Percentiles rank a stretch among this genome's conserved stretches.
phyloP scores from a whole-genome alignment of 192 early-diverging fungal species.

The Helicostylum pulchrum region DNA sequence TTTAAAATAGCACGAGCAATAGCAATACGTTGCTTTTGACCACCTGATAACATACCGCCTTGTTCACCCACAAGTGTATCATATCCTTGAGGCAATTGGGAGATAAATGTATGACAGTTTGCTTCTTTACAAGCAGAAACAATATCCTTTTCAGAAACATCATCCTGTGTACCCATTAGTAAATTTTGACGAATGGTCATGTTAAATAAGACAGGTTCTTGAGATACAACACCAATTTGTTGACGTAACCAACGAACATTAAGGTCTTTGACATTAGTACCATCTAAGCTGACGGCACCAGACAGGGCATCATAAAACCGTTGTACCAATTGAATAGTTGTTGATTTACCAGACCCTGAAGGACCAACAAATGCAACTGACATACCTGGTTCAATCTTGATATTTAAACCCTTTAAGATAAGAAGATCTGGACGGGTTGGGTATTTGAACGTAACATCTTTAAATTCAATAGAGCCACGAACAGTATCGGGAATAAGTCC shows the following conservation, averaged over 20 bases:
- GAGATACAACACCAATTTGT: slow-evolving; percentile 84
- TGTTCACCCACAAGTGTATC: slow-evolving; percentile 81
- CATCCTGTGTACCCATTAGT: slow-evolving; percentile 52
- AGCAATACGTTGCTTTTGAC: slow-evolving; percentile 95
- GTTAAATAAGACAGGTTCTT: slow-evolving; percentile 88
- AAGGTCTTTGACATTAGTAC: slow-evolving; percentile 63
- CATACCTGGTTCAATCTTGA: slow-evolving; percentile 68
- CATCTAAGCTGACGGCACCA: slow-evolving; percentile 69
- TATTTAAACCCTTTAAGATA: slow-evolving; percentile 66
- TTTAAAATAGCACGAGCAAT: slow-evolving; percentile 90
- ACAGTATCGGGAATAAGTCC: slow-evolving; percentile 47
- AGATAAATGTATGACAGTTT: slow-evolving; percentile 81
- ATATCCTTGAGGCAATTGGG: slow-evolving; percentile 75
- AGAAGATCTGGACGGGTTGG: slow-evolving; percentile 78
- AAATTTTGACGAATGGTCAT: slow-evolving; percentile 77
- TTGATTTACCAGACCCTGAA: slow-evolving; percentile 84
- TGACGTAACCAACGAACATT: slow-evolving; percentile 79
- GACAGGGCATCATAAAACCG: slow-evolving; percentile 70
- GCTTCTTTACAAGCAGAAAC: slow-evolving; percentile 59
- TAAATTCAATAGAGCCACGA: slow-evolving; percentile 66
- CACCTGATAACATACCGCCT: slow-evolving; percentile 72
- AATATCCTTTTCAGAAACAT: slow-evolving; percentile 59
- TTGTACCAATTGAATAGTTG: slow-evolving; percentile 80
- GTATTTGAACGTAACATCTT: slow-evolving; percentile 75
- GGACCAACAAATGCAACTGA: slow-evolving; percentile 86